These are phyloP conservation scores for Schizopora paradoxa DNA, from an alignment of 1,284 basidiomycete genomes.

Conservation along the genomic window DNA sequence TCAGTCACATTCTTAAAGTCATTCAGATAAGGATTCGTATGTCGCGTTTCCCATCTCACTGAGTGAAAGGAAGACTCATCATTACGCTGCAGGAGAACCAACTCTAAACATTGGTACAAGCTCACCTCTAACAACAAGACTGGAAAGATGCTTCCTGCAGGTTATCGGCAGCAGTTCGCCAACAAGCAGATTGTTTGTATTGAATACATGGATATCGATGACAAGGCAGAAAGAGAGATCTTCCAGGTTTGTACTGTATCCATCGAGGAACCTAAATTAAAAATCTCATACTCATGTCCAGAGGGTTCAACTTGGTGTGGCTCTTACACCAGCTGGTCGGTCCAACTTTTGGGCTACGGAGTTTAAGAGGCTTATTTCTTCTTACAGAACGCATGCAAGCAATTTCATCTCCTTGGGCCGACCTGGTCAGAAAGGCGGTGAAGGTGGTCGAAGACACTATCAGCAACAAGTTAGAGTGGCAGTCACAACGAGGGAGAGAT, in stretches of 20 bases:
- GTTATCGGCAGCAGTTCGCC: slow-evolving; percentile 37
- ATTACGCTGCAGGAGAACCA: slow-evolving; percentile 10
- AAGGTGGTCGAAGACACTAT: slow-evolving; percentile 10
- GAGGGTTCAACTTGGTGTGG: slow-evolving; percentile 69
- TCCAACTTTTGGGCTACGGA: not conserved
- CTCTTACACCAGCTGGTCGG: slow-evolving; percentile 59
- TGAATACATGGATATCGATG: slow-evolving; percentile 58
- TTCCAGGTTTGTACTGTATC: slow-evolving; percentile 41
- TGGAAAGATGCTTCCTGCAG: slow-evolving; percentile 11
- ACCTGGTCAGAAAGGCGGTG: slow-evolving; percentile 51
- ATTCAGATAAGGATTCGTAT: slow-evolving; percentile 44
- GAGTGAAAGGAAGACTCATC: not conserved
- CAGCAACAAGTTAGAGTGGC: slow-evolving; percentile 49
- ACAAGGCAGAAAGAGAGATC: slow-evolving; percentile 63
- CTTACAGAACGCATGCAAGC: slow-evolving; percentile 68
- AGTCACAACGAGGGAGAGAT: slow-evolving; percentile 58
- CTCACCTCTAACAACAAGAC: slow-evolving; percentile 2
- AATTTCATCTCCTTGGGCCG: slow-evolving; percentile 55
- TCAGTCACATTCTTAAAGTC: slow-evolving; percentile 9
- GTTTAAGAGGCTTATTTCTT: not conserved
- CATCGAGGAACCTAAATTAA: too few relatives aligned
- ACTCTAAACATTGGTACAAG: slow-evolving; percentile 16
- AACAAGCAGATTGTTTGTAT: slow-evolving; percentile 56
- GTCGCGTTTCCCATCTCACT: slow-evolving; percentile 29
- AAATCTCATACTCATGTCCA: slow-evolving; percentile 1